phyloP scores from a whole-genome alignment of 495 filamentous ascomycete species.

The Saxophila tyrrhenica region DNA sequence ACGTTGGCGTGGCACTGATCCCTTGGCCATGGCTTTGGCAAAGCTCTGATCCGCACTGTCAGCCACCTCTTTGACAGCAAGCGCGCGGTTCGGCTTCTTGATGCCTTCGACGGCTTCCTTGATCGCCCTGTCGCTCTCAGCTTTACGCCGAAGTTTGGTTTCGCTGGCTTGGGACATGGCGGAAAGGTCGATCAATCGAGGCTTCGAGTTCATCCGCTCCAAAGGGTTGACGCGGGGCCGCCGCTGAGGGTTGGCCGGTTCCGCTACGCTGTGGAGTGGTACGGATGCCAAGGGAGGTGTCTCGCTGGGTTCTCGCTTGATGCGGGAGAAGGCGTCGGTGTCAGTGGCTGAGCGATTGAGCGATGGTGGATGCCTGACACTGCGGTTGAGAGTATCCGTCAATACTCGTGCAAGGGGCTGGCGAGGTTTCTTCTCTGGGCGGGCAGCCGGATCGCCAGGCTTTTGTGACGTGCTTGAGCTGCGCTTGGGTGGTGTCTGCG shows the following conservation, averaged over 20 bases:
- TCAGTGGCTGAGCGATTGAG: slow-evolving; percentile 63
- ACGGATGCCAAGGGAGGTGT: slow-evolving; percentile 31
- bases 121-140: slow-evolving; percentile 66
- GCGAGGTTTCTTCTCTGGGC: slow-evolving; percentile 41
- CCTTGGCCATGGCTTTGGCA: slow-evolving; percentile 21
- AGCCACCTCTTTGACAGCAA: slow-evolving; percentile 61
- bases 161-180: slow-evolving; percentile 46
- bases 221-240: slow-evolving; percentile 39
- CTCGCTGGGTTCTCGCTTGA: slow-evolving; percentile 59
- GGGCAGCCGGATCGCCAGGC: slow-evolving; percentile 47
- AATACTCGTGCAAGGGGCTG: slow-evolving; percentile 57
- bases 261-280: slow-evolving; percentile 34
- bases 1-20: neutral
- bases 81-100: slow-evolving; percentile 74
- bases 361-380: slow-evolving; percentile 32
- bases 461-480: slow-evolving; percentile 31
- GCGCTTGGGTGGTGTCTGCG: slow-evolving; percentile 49
- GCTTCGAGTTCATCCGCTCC: slow-evolving; percentile 42
- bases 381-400: slow-evolving; percentile 45
- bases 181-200: slow-evolving; percentile 58
- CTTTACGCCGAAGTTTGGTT: slow-evolving; percentile 60
- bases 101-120: slow-evolving; percentile 71
- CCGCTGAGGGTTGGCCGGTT: slow-evolving; percentile 19
- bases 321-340: slow-evolving; percentile 35
- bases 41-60: slow-evolving; percentile 55